Conservation (phyloP, 345 rosid genomes). For the Diplotaxis tenuifolia region DNA sequence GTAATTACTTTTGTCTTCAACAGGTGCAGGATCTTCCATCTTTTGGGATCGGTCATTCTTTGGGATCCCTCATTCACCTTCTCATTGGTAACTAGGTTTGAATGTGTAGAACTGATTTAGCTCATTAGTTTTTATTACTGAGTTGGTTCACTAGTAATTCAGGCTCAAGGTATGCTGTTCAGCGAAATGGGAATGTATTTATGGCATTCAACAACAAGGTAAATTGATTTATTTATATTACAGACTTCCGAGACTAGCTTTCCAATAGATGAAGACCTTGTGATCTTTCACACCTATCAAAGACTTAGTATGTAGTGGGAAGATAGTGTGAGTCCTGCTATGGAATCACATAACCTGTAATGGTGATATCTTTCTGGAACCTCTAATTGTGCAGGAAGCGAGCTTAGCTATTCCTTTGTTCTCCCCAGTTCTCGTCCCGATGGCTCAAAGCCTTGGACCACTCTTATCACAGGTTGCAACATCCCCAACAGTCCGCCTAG, state of each 20-base stretch:
- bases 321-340: background rate
- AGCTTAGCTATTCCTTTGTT: slow-evolving; percentile 88
- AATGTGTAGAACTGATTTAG: slow-evolving; percentile 1
- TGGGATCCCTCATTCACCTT: slow-evolving; percentile 95
- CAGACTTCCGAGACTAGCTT: background rate
- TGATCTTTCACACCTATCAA: background rate
- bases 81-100: slow-evolving; percentile 63
- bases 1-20: background rate
- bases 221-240: slow-evolving; percentile 24
- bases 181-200: slow-evolving; percentile 76
- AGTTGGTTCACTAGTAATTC: slow-evolving; percentile 32
- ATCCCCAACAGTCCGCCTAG: slow-evolving; percentile 74
- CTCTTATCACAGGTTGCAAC: slow-evolving; percentile 69
- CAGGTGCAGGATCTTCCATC: slow-evolving; percentile 90
- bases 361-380: background rate
- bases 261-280: background rate
- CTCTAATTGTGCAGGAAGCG: slow-evolving; percentile 64
- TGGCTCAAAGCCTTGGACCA: slow-evolving; percentile 96
- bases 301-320: background rate
- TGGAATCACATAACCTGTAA: background rate
- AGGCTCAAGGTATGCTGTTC: slow-evolving; percentile 97
- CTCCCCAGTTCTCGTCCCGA: slow-evolving; percentile 87
- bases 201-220: slow-evolving; percentile 99
- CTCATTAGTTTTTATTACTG: slow-evolving; percentile 26
- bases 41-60: slow-evolving; percentile 92